Percentiles rank a stretch among this genome's conserved stretches.
These are phyloP conservation scores for Seiridium unicorne DNA, from an alignment of 2,329 filamentous ascomycete species.

Conservation along the genomic window DNA sequence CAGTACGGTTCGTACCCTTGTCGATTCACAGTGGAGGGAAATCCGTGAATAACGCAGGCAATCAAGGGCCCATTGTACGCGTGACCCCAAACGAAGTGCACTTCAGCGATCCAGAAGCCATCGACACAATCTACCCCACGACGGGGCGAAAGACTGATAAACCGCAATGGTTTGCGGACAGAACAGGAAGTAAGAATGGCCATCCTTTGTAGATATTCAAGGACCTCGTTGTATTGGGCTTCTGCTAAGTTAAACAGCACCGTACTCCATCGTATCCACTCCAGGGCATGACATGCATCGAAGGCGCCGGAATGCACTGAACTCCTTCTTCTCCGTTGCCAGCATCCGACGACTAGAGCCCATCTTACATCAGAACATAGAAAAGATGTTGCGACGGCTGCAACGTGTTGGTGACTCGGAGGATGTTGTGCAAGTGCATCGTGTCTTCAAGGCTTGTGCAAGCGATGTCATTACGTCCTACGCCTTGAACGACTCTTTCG, in stretches of 20 bases:
- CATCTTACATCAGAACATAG: background rate
- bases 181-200: background rate
- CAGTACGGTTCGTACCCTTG: background rate
- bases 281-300: conserved; percentile 9
- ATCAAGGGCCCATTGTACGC: background rate
- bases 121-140: background rate
- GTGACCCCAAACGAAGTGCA: background rate
- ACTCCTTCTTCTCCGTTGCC: background rate
- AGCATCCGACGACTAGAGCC: background rate
- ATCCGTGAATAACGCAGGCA: too few relatives aligned
- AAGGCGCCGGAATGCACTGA: background rate
- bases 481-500: background rate
- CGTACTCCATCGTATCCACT: background rate
- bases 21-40: background rate
- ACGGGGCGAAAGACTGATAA: background rate
- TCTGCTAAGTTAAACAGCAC: background rate
- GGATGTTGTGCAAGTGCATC: background rate
- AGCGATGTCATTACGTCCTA: background rate
- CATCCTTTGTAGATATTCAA: too few relatives aligned
- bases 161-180: background rate
- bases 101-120: background rate
- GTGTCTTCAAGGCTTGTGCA: background rate
- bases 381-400: background rate
- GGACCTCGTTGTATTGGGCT: too few relatives aligned
- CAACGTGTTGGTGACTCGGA: background rate